phyloP scores from a whole-genome alignment of 108 stramenopile genomes.

The Cyclostephanos invisitatus region DNA sequence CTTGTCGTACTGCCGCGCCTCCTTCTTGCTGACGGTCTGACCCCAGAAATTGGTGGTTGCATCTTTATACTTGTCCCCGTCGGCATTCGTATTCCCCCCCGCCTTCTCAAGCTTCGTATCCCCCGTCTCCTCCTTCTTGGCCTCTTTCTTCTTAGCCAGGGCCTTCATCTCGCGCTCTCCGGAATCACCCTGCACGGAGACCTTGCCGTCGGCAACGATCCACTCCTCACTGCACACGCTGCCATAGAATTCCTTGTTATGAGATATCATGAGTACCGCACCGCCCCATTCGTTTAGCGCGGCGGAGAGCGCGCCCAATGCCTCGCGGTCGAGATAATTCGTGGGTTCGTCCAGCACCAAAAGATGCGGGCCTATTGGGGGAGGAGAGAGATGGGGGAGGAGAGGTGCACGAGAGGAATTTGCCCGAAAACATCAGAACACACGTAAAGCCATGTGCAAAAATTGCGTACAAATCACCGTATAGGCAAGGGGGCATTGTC shows the following conservation, averaged over 20 bases:
- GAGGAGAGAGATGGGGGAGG: too few relatives aligned
- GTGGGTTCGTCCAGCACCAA: slow-evolving; percentile 98
- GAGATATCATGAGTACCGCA: slow-evolving; percentile 98
- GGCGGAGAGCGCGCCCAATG: slow-evolving; percentile 90
- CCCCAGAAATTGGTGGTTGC: slow-evolving; percentile 89
- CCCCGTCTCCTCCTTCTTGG: slow-evolving; percentile 68
- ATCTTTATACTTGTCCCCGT: slow-evolving; percentile 91
- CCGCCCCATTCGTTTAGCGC: slow-evolving; percentile 96
- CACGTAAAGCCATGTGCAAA: neutral
- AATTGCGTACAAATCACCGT: too few relatives aligned
- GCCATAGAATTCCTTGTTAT: slow-evolving; percentile 95
- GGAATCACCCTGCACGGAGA: slow-evolving; percentile 80
- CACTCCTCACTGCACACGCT: slow-evolving; percentile 96
- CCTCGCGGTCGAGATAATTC: slow-evolving; percentile 98
- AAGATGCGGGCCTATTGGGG: slow-evolving; percentile 77
- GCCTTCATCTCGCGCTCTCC: slow-evolving; percentile 90
- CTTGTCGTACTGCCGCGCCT: slow-evolving; percentile 83
- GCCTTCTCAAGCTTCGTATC: slow-evolving; percentile 74
- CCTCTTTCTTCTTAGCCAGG: slow-evolving; percentile 81
- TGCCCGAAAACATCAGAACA: neutral
- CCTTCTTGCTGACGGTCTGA: slow-evolving; percentile 87
- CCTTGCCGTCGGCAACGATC: slow-evolving; percentile 85
- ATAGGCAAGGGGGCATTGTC: too few relatives aligned
- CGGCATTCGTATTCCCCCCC: slow-evolving; percentile 79
- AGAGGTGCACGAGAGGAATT: neutral